Percentiles rank a stretch among this genome's conserved stretches.
Conservation (phyloP, 768 basidiomycete species). For the Panellus pusillus region DNA sequence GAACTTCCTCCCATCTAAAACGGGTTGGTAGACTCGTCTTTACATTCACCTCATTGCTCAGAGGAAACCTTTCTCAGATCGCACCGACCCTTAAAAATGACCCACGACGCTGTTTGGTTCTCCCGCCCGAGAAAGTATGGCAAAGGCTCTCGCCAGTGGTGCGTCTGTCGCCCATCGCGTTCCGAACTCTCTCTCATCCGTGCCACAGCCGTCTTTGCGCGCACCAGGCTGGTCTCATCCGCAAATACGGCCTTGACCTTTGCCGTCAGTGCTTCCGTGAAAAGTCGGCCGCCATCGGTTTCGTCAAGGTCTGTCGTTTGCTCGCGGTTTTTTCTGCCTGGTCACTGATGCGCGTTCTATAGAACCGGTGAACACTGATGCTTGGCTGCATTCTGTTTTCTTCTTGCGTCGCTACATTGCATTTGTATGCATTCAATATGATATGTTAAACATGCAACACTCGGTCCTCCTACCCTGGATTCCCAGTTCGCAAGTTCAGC, state of each 20-base stretch:
- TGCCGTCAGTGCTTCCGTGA: slow-evolving; percentile 99
- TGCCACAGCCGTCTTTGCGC: slow-evolving; percentile 84
- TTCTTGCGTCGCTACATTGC: slow-evolving; percentile 16
- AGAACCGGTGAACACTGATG: slow-evolving; percentile 20
- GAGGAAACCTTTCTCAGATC: background rate
- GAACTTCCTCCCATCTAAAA: too few relatives aligned
- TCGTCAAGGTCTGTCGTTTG: slow-evolving; percentile 75
- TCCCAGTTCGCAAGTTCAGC: too few relatives aligned
- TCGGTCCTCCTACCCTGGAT: too few relatives aligned
- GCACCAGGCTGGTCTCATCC: slow-evolving; percentile 96
- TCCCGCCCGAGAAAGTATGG: slow-evolving; percentile 93
- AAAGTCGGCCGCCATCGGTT: slow-evolving; percentile 90
- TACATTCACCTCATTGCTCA: too few relatives aligned
- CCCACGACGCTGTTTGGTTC: slow-evolving; percentile 98
- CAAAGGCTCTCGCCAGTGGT: slow-evolving; percentile 96
- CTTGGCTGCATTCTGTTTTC: background rate
- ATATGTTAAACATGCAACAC: slow-evolving; percentile 13
- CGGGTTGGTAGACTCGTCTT: too few relatives aligned
- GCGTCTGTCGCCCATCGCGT: slow-evolving; percentile 30
- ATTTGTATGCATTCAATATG: slow-evolving; percentile 21
- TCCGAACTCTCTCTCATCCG: slow-evolving; percentile 1
- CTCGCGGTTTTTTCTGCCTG: background rate
- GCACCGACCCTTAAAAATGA: slow-evolving; percentile 61
- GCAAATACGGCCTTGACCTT: slow-evolving; percentile 95
- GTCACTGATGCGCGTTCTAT: background rate